A percentile compares a stretch with the other conserved stretches of the same genome.
phyloP scores from a whole-genome alignment of 768 basidiomycete species.

The Lactarius tabidus region DNA sequence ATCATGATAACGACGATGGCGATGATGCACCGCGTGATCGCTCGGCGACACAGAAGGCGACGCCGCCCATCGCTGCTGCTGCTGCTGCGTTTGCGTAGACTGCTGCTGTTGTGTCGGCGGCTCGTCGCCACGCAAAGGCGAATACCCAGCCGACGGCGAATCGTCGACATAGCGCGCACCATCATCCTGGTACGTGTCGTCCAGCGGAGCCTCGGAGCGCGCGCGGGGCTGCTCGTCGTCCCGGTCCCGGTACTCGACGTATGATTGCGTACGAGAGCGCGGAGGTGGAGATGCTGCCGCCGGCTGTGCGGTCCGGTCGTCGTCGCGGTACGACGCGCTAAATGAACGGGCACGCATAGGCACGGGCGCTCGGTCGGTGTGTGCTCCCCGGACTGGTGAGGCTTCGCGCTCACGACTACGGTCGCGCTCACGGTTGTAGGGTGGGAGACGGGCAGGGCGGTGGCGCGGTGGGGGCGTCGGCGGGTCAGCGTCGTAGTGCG shows the following conservation, averaged over 20 bases:
- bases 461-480: background rate
- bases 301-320: background rate
- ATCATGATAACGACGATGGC: background rate
- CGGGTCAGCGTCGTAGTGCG: background rate
- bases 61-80: background rate
- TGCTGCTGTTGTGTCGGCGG: background rate
- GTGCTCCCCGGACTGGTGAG: background rate
- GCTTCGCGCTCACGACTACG: background rate
- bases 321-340: background rate
- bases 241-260: background rate
- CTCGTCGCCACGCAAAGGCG: slow-evolving; percentile 5
- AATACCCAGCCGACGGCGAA: background rate
- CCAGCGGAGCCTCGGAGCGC: background rate
- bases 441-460: background rate
- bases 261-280: background rate
- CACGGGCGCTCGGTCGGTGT: background rate
- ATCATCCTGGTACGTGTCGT: background rate
- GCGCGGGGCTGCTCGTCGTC: background rate
- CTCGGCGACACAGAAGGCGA: background rate
- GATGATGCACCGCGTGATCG: background rate
- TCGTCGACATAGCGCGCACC: background rate
- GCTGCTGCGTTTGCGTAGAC: background rate
- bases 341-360: background rate
- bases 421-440: background rate
- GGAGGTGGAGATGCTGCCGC: background rate